A percentile compares a stretch with the other conserved stretches of the same genome.
These are phyloP conservation scores for Schizosaccharomyces octosporus DNA, from an alignment of 805 yeast species.

Conservation along the genomic window DNA sequence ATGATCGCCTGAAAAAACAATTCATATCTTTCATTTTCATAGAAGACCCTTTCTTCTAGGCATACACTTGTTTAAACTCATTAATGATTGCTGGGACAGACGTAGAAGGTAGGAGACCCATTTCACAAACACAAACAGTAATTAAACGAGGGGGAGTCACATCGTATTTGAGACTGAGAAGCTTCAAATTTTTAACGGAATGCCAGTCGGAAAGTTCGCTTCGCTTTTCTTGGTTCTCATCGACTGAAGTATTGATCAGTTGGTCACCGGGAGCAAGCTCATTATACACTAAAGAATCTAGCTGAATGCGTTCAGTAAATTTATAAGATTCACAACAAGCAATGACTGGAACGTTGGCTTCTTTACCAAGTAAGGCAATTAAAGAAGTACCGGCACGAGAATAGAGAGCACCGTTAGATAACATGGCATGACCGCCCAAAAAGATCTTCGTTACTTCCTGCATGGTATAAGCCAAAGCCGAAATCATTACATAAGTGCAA, in stretches of 20 bases:
- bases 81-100: constrained; percentile 90
- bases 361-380: constrained; percentile 73
- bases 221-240: constrained; percentile 6
- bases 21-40: too few species aligned
- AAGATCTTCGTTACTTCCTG: constrained; percentile 76
- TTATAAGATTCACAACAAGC: constrained; percentile 90
- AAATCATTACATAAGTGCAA: constrained; percentile 55
- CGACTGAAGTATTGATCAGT: constrained; percentile 12
- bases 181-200: constrained; percentile 24
- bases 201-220: constrained; percentile 10
- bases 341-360: constrained; percentile 74
- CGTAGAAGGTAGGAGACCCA: constrained; percentile 92
- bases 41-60: not conserved
- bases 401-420: constrained; percentile 78
- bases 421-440: constrained; percentile 90
- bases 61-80: constrained; percentile 38
- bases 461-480: constrained; percentile 54
- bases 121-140: constrained; percentile 83
- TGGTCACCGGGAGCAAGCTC: constrained; percentile 28
- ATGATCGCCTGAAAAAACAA: too few species aligned
- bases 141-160: constrained; percentile 83
- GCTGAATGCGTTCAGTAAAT: constrained; percentile 81
- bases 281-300: constrained; percentile 84
- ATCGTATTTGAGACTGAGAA: constrained; percentile 73
- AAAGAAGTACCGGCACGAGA: constrained; percentile 89